Base-by-base conservation (phyloP, 495 filamentous ascomycete species). In the Saxispiralis lemnorum region DNA sequence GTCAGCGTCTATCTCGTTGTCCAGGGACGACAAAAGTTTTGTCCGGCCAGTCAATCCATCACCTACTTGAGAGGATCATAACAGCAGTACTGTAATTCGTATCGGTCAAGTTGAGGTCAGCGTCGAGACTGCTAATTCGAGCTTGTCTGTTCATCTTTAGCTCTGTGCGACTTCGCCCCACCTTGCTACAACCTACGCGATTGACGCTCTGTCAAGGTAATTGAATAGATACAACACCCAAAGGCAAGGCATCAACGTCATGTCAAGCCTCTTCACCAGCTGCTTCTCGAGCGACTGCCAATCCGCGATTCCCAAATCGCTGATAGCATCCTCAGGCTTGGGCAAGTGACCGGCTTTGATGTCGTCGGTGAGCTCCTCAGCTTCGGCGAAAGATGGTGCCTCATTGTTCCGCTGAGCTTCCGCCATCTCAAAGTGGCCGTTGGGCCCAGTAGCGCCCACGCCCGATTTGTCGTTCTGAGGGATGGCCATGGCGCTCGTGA, bases 171-270 rank as follows among this genome's bases (percentile, higher is more conserved):
- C 24, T 28, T 28, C 9, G 24, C 24, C 9, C 4, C 5, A 4
- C 24, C 9, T 9, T 4, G 24, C 9, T 9, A 5, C 9, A 9
- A 28, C 24, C 24, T 9, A 28, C 9, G 46, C 46, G 39, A 48
- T 48, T 16, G 41, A 43, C 18, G 41, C 41, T 10, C 46, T 39
- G 21, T 48, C 46, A 16, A 48, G 46, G 18, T 31, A 31, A 31
- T 48, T 48, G 17, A 48, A 33, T 7, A 41, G 21, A 37, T 40
- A 46, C 17, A 45, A 33, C 12, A 45, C 17, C 24, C 28, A 31
- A 17, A 45, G 28, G 1, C 16, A 31, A n/a, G 43, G 43, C 43
- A 45, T 45, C 7, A 45, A 13, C 12, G 43, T 45, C 24, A 31
- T 34, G 12, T 45, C 43, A n/a, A 45, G 43, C 16, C 34, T 16